Evolutionary conservation across 495 filamentous ascomycete genomes (phyloP).

Genomic region (Daldinia concentrica): DNA sequence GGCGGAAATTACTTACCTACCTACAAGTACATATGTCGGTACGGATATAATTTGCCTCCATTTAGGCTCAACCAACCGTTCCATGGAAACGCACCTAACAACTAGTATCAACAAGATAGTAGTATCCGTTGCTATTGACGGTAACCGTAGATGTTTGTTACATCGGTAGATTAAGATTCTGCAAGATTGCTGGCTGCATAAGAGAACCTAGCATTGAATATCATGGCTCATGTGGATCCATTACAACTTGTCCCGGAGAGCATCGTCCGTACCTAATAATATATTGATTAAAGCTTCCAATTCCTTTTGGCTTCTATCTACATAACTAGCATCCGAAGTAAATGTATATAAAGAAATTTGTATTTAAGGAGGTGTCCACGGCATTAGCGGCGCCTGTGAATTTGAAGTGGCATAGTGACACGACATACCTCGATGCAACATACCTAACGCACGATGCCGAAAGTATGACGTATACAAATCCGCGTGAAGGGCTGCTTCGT

Average conservation of each 20-base stretch:
- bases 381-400: too few relatives aligned
- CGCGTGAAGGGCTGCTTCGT: neutral
- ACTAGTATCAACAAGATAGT: neutral
- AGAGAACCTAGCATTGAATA: neutral
- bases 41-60: neutral
- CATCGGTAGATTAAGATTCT: constrained; percentile 5
- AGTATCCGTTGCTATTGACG: too few relatives aligned
- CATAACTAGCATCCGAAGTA: neutral
- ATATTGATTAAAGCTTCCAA: neutral
- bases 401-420: neutral
- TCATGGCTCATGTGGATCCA: neutral
- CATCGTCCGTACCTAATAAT: neutral
- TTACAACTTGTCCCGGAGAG: neutral
- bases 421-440: neutral
- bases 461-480: neutral
- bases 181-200: constrained; percentile 9
- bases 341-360: neutral
- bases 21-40: neutral
- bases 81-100: neutral
- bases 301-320: neutral
- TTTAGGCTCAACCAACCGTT: constrained; percentile 1
- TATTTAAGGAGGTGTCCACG: neutral
- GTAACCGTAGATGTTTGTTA: neutral
- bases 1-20: neutral
- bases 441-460: neutral